Conservation (phyloP, 768 basidiomycete genomes). For the Punctularia strigosozonata region DNA sequence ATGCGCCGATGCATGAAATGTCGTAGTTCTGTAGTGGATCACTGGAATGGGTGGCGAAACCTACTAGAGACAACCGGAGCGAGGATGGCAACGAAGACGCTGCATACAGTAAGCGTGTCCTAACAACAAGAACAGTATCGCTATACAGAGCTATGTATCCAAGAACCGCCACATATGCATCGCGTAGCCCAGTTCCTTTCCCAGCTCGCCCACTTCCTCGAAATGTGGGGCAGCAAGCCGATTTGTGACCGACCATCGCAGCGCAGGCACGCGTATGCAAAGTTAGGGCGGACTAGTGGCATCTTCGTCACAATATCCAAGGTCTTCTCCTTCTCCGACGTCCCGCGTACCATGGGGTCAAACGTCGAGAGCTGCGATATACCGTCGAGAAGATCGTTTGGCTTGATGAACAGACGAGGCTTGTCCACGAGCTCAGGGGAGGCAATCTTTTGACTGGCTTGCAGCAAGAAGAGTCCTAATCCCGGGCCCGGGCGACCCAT, state of each 20-base stretch:
- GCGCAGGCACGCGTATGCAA: slow-evolving; percentile 39
- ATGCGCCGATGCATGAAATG: too few species aligned
- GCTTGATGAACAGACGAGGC: slow-evolving; percentile 59
- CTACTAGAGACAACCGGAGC: too few species aligned
- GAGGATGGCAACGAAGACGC: too few species aligned
- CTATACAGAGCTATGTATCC: too few species aligned
- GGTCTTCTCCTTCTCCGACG: slow-evolving; percentile 25
- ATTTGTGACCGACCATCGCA: slow-evolving; percentile 51
- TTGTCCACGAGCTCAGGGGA: slow-evolving; percentile 45
- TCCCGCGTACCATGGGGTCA: too few species aligned
- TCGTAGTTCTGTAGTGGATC: too few species aligned
- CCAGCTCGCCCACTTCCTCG: slow-evolving; percentile 47
- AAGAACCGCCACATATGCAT: slow-evolving; percentile 66
- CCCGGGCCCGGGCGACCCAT: too few species aligned
- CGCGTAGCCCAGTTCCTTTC: slow-evolving; percentile 44
- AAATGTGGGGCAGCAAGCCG: slow-evolving; percentile 21
- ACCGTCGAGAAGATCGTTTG: slow-evolving; percentile 59
- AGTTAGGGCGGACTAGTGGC: slow-evolving; percentile 26
- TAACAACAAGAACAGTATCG: too few species aligned
- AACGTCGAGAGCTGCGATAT: slow-evolving; percentile 29
- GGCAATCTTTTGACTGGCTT: slow-evolving; percentile 33
- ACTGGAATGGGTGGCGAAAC: too few species aligned
- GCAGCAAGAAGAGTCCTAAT: slow-evolving; percentile 27
- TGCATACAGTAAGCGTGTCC: too few species aligned
- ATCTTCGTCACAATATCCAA: slow-evolving; percentile 59